Percentiles rank a stretch among this genome's conserved stretches.
Evolutionary conservation across 148 eudicot species (phyloP).

Genomic region (Vaccinium corymbosum): DNA sequence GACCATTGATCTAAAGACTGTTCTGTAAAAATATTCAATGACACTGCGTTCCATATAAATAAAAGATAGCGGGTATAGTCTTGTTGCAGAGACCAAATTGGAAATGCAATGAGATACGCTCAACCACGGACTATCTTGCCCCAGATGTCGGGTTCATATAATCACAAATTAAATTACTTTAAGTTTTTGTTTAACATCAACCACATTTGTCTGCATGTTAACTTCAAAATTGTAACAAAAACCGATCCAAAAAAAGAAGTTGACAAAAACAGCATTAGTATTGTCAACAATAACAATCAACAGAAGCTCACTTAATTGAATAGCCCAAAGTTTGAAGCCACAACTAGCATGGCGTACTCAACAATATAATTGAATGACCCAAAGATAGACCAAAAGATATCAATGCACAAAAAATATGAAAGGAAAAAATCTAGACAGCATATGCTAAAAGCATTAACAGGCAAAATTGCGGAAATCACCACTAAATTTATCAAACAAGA

Average conservation of each 20-base stretch:
- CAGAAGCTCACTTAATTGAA: neutral
- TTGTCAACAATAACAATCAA: neutral
- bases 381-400: neutral
- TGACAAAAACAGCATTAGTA: neutral
- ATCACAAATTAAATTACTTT: neutral
- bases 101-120: neutral
- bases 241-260: neutral
- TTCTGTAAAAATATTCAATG: neutral
- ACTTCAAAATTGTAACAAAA: neutral
- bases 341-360: neutral
- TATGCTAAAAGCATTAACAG: neutral
- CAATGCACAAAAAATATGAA: neutral
- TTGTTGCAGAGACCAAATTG: neutral
- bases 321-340: neutral
- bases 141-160: neutral
- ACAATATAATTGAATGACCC: neutral
- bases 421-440: neutral
- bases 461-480: neutral
- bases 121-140: neutral
- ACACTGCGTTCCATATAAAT: neutral
- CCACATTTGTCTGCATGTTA: neutral
- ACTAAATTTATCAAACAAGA: neutral
- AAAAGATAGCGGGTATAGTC: neutral
- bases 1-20: neutral
- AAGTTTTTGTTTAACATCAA: neutral